Conservation (phyloP, 306 rosid genomes). For the Gleditsia sinensis region DNA sequence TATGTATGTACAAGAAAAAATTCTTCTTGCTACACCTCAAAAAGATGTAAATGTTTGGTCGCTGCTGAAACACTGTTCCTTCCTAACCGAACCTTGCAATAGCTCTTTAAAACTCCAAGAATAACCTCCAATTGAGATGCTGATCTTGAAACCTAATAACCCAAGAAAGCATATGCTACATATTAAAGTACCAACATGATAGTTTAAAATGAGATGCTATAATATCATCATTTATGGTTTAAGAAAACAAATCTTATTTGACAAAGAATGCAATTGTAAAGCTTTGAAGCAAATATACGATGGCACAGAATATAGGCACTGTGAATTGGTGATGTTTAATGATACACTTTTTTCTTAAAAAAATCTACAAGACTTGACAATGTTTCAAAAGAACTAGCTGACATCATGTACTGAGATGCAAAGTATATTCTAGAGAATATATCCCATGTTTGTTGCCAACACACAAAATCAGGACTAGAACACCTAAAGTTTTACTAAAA, state of each 20-base stretch:
- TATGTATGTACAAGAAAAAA: conserved; percentile 14
- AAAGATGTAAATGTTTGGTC: conserved; percentile 67
- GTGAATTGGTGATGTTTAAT: conserved; percentile 17
- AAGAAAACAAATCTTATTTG: conserved; percentile 23
- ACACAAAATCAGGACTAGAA: not conserved
- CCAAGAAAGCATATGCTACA: conserved; percentile 23
- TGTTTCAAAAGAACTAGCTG: not conserved
- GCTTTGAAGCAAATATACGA: conserved; percentile 15
- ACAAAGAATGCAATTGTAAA: not conserved
- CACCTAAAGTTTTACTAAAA: not conserved
- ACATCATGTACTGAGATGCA: not conserved
- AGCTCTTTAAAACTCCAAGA: conserved; percentile 84
- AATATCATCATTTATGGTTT: conserved; percentile 21
- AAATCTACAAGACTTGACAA: not conserved
- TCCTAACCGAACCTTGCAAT: conserved; percentile 76
- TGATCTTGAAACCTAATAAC: conserved; percentile 65
- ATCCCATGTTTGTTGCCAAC: not conserved
- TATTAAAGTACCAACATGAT: conserved; percentile 15
- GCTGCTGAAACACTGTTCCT: conserved; percentile 66
- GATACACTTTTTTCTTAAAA: not conserved
- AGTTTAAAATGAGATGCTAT: conserved; percentile 31
- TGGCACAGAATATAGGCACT: not conserved
- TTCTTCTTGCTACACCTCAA: conserved; percentile 63
- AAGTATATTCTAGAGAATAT: not conserved
- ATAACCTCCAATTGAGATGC: conserved; percentile 89